Percentiles rank a stretch among this genome's conserved stretches.
Conservation (phyloP, 2,329 filamentous ascomycete genomes). For the Alternaria hordeiaustralica region DNA sequence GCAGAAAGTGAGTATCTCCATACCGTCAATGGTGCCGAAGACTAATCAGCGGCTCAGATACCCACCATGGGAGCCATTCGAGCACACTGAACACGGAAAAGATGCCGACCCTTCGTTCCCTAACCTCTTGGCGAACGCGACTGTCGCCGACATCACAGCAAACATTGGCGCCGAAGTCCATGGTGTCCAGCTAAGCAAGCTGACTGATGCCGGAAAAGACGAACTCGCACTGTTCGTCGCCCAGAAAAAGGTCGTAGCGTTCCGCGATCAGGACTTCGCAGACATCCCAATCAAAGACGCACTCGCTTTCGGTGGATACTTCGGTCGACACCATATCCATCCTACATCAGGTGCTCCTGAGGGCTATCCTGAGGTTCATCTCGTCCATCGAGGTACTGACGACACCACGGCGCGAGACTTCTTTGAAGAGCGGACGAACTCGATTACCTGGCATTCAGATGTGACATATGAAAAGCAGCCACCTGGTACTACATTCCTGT, state of each 20-base stretch:
- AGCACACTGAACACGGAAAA: conserved; percentile 77
- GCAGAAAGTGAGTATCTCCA: not conserved
- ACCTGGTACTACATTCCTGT: conserved; percentile 87
- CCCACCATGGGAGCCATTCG: conserved; percentile 70
- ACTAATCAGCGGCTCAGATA: conserved; percentile 53
- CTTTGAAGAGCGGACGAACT: conserved; percentile 74
- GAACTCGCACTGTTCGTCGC: conserved; percentile 78
- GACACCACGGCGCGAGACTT: conserved; percentile 68
- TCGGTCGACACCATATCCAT: conserved; percentile 82
- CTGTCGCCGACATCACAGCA: conserved; percentile 69
- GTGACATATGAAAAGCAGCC: conserved; percentile 89
- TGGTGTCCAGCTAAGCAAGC: conserved; percentile 73
- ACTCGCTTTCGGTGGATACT: conserved; percentile 74
- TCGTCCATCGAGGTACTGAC: conserved; percentile 75
- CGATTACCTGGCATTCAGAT: conserved; percentile 88
- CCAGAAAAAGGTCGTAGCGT: conserved; percentile 76
- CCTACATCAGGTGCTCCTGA: conserved; percentile 77
- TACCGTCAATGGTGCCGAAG: not conserved
- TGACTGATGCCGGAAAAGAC: conserved; percentile 73
- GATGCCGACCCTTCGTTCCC: conserved; percentile 74
- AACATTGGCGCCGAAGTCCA: conserved; percentile 75
- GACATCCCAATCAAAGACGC: conserved; percentile 73
- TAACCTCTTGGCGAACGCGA: conserved; percentile 66
- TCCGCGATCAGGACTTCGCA: conserved; percentile 73
- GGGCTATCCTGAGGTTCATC: conserved; percentile 76